A percentile compares a stretch with the other conserved stretches of the same genome.
Conservation (phyloP, 805 yeast species). For the Sporopachydermia lactativora region DNA sequence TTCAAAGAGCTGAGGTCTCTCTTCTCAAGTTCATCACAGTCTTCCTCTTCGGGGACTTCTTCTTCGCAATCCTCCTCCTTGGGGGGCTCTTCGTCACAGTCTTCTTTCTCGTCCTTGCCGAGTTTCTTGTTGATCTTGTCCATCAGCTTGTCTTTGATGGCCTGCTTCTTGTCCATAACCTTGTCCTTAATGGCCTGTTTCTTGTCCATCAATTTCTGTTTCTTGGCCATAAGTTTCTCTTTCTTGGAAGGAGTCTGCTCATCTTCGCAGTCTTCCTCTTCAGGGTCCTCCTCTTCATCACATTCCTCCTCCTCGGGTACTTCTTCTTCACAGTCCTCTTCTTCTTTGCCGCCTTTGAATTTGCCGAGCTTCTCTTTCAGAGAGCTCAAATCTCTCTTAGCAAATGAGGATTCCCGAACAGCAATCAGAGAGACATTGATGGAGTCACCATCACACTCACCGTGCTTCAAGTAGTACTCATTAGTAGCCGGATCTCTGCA, state of each 20-base stretch:
- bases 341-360: background rate
- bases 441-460: background rate
- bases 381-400: background rate
- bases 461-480: background rate
- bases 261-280: background rate
- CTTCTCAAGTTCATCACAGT: no score
- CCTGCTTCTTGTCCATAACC: conserved; percentile 1
- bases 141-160: conserved; percentile 5
- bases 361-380: background rate
- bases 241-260: conserved; percentile 1
- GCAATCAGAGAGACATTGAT: background rate
- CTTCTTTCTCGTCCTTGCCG: no score
- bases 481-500: background rate
- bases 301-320: conserved; percentile 7
- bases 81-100: no score
- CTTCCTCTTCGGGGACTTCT: no score
- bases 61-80: no score
- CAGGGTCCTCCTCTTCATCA: background rate
- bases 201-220: background rate
- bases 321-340: conserved; percentile 9
- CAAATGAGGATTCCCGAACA: background rate
- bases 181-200: conserved; percentile 4
- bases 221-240: background rate
- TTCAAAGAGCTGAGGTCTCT: background rate
- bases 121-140: conserved; percentile 8